Conservation (phyloP, 768 basidiomycete genomes). For the Boletus reticuloceps region DNA sequence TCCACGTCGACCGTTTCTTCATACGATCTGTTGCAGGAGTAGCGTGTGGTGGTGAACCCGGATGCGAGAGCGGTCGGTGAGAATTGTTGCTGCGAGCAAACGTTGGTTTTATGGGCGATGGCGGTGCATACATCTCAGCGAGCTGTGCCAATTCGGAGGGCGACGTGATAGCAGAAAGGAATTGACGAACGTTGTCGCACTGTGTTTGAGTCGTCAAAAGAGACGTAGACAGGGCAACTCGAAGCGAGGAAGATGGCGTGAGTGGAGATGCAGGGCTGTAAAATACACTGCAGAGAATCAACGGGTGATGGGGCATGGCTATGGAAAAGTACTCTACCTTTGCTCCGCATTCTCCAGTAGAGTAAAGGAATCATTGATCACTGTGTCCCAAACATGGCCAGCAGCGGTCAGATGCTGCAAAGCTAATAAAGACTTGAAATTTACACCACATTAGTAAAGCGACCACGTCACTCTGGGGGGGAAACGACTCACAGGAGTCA, state of each 20-base stretch:
- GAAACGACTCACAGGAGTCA: conserved; percentile 48
- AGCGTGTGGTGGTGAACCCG: conserved; percentile 25
- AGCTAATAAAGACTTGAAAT: conserved; percentile 55
- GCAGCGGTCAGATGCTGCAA: conserved; percentile 67
- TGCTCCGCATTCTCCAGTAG: conserved; percentile 69
- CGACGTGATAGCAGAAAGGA: conserved; percentile 73
- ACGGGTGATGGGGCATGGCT: neutral
- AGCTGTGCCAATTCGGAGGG: conserved; percentile 73
- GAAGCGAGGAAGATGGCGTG: conserved; percentile 39
- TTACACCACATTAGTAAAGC: conserved; percentile 4
- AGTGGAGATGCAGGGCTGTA: conserved; percentile 42
- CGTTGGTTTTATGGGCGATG: conserved; percentile 47
- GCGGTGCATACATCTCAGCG: conserved; percentile 86
- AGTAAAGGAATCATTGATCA: conserved; percentile 65
- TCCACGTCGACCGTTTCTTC: conserved; percentile 74
- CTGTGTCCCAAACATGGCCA: conserved; percentile 70
- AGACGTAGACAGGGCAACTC: conserved; percentile 69
- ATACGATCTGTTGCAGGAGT: conserved; percentile 21
- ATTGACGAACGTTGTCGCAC: conserved; percentile 77
- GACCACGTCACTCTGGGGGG: neutral
- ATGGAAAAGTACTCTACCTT: conserved; percentile 42
- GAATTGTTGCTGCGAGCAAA: conserved; percentile 27
- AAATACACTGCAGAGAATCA: conserved; percentile 28
- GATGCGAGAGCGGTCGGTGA: conserved; percentile 46
- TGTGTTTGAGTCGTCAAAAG: conserved; percentile 75